These are phyloP conservation scores for Citropsis articulata DNA, from an alignment of 345 rosid species.

Conservation along the genomic window DNA sequence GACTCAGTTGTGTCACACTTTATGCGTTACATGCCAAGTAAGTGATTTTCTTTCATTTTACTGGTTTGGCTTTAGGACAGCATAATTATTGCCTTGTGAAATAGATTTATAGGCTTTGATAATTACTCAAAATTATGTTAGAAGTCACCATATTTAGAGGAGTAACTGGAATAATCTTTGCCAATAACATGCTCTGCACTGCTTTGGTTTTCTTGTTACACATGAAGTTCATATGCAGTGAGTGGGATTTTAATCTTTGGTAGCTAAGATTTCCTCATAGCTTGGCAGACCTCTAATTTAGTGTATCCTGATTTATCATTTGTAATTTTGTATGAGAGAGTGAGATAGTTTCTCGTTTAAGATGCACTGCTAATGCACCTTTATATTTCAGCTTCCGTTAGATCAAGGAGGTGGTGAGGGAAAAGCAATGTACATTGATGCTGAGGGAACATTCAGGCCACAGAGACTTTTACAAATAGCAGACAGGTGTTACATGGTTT, in stretches of 20 bases:
- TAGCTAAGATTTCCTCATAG: neutral
- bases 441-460: conserved; percentile 97
- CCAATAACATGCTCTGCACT: neutral
- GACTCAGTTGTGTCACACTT: conserved; percentile 96
- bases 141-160: neutral
- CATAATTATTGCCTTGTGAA: neutral
- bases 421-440: conserved; percentile 97
- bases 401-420: conserved; percentile 99
- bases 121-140: neutral
- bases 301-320: neutral
- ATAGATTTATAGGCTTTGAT: neutral
- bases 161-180: neutral
- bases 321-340: neutral
- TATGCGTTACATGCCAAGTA: conserved; percentile 98
- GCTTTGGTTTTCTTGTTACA: neutral
- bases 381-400: conserved; percentile 71
- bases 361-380: neutral
- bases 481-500: conserved; percentile 51
- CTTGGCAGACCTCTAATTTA: neutral
- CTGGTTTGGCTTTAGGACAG: neutral
- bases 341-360: neutral
- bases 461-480: conserved; percentile 95
- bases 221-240: neutral
- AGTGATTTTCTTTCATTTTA: conserved; percentile 19
- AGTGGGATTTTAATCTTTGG: neutral